Percentiles rank a stretch among this genome's conserved stretches.
These are phyloP conservation scores for Cercospora nicotianae DNA, from an alignment of 2,329 filamentous ascomycete species.

Conservation along the genomic window DNA sequence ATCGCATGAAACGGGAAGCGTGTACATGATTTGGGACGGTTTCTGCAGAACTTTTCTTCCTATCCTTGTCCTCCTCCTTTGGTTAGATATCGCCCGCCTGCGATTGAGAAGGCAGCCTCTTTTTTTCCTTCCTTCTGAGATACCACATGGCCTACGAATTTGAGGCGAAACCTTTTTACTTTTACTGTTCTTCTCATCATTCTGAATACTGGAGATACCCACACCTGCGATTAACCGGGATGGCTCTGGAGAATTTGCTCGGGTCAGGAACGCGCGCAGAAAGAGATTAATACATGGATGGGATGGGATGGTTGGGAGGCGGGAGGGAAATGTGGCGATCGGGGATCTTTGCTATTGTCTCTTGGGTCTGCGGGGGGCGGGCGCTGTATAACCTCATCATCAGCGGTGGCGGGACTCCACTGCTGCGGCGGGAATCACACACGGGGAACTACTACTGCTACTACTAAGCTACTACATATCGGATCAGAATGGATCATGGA, in stretches of 20 bases:
- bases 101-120: conserved; percentile 11
- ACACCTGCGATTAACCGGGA: conserved; percentile 4
- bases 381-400: not conserved
- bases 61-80: not conserved
- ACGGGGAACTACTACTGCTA: not conserved
- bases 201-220: not conserved
- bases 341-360: conserved; percentile 1
- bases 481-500: conserved; percentile 8
- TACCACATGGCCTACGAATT: conserved; percentile 32
- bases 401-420: not conserved
- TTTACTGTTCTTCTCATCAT: not conserved
- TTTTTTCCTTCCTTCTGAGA: conserved; percentile 17
- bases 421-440: not conserved
- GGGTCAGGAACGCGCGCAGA: not conserved
- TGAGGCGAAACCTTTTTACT: conserved; percentile 15
- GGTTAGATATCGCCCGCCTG: conserved; percentile 21
- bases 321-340: not conserved
- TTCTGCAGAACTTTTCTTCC: not conserved
- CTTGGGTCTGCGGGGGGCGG: not conserved
- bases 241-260: not conserved
- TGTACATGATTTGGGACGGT: conserved; percentile 25
- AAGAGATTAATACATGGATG: conserved; percentile 7
- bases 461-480: conserved; percentile 2
- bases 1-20: conserved; percentile 13
- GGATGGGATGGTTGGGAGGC: not conserved